phyloP scores from a whole-genome alignment of 768 basidiomycete species.

The Tulasnella sp. region DNA sequence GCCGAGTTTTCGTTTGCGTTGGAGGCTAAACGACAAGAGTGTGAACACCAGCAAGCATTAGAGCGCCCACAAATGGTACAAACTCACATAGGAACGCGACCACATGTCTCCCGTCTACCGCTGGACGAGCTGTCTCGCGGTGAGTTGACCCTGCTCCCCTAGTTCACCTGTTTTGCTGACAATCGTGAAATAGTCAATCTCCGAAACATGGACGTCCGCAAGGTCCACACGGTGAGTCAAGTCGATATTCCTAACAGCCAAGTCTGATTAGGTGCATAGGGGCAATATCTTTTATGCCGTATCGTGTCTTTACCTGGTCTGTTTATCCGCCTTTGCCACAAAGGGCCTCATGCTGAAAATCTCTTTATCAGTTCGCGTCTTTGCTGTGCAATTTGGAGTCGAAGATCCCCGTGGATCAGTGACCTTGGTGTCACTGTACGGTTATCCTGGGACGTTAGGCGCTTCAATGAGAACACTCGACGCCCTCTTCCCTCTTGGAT shows the following conservation, averaged over 20 bases:
- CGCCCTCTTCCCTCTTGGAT: conserved; percentile 19
- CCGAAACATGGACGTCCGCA: not conserved
- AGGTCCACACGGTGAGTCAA: not conserved
- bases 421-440: not conserved
- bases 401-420: conserved; percentile 13
- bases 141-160: not conserved
- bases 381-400: conserved; percentile 2
- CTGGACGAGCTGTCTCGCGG: not conserved
- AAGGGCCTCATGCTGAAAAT: not conserved
- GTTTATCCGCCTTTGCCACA: not conserved
- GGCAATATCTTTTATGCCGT: not conserved
- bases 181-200: not conserved
- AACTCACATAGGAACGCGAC: not conserved
- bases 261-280: not conserved
- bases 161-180: not conserved
- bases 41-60: not conserved
- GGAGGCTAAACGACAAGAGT: not conserved
- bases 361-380: conserved; percentile 1
- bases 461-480: conserved; percentile 16
- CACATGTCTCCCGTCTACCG: not conserved
- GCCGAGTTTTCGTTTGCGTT: not conserved
- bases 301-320: not conserved
- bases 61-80: not conserved
- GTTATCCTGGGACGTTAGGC: conserved; percentile 3
- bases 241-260: not conserved